Percentiles rank a stretch among this genome's conserved stretches.
Conservation (phyloP, 768 basidiomycete genomes). For the Boletales sp. region DNA sequence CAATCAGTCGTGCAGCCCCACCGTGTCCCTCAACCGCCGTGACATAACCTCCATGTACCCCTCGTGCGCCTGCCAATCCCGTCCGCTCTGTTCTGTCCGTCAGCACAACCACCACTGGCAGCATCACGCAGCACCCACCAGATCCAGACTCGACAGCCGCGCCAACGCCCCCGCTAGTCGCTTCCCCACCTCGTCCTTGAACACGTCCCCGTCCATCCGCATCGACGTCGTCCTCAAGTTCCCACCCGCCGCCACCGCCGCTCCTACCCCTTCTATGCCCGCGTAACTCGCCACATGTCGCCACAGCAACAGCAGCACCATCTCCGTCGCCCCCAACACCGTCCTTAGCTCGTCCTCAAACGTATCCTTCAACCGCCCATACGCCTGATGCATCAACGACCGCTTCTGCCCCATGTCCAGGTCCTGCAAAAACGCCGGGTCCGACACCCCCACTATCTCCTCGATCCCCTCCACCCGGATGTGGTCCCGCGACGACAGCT, state of each 20-base stretch:
- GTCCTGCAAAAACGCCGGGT: conserved; percentile 56
- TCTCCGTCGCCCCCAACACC: conserved; percentile 71
- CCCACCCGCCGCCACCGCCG: conserved; percentile 2
- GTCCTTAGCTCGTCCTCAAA: conserved; percentile 48
- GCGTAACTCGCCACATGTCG: conserved; percentile 72
- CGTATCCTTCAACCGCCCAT: conserved; percentile 43
- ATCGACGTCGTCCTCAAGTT: conserved; percentile 44
- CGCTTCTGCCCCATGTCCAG: conserved; percentile 68
- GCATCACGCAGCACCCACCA: conserved; percentile 33
- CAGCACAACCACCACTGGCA: neutral
- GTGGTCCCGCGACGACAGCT: conserved; percentile 69
- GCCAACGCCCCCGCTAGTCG: conserved; percentile 54
- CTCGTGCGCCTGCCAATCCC: conserved; percentile 60
- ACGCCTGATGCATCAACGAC: conserved; percentile 57
- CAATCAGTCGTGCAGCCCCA: conserved; percentile 46
- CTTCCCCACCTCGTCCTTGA: conserved; percentile 54
- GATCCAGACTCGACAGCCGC: conserved; percentile 50
- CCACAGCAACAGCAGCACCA: conserved; percentile 78
- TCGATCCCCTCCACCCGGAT: conserved; percentile 67
- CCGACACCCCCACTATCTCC: conserved; percentile 55
- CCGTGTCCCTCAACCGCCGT: conserved; percentile 61
- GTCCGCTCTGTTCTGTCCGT: conserved; percentile 34
- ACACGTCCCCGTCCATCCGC: conserved; percentile 56
- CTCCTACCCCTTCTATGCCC: conserved; percentile 22
- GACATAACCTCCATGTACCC: conserved; percentile 77